These are phyloP conservation scores for Aspergillus piperis DNA, from an alignment of 2,329 filamentous ascomycete species.

Conservation along the genomic window DNA sequence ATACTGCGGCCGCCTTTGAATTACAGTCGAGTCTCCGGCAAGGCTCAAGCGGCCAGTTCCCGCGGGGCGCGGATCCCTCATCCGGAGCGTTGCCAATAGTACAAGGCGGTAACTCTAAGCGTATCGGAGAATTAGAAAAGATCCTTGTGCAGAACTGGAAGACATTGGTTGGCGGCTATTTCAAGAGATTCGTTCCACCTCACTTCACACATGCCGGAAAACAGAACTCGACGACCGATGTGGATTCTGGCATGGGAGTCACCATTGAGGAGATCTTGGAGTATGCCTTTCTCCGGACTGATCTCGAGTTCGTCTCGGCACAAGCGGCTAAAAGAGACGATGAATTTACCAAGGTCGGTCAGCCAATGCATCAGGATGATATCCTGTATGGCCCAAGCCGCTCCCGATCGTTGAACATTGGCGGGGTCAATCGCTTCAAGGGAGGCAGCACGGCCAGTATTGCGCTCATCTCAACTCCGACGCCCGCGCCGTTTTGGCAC, in stretches of 20 bases:
- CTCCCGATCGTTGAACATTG: conserved; percentile 57
- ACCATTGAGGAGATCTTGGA: conserved; percentile 64
- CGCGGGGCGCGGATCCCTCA: conserved; percentile 17
- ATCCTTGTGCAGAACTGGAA: conserved; percentile 76
- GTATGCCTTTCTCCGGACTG: conserved; percentile 90
- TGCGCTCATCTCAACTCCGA: conserved; percentile 87
- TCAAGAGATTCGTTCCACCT: conserved; percentile 81
- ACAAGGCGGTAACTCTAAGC: conserved; percentile 57
- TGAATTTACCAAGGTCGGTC: conserved; percentile 70
- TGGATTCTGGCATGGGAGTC: conserved; percentile 32
- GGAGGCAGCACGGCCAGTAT: conserved; percentile 92
- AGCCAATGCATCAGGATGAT: conserved; percentile 81
- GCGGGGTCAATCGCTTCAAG: conserved; percentile 77
- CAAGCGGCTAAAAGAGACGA: conserved; percentile 80
- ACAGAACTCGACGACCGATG: conserved; percentile 30
- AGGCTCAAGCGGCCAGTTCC: conserved; percentile 18
- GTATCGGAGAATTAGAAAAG: conserved; percentile 68
- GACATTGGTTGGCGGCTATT: conserved; percentile 88
- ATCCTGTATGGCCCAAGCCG: conserved; percentile 68
- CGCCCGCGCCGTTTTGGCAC: conserved; percentile 92
- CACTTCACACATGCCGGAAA: conserved; percentile 62
- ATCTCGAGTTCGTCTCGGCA: conserved; percentile 89
- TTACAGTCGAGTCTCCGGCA: conserved; percentile 71
- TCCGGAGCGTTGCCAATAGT: conserved; percentile 49
- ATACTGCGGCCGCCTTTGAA: conserved; percentile 73